Evolutionary conservation across 345 rosid species (phyloP), one percentile per base, ranked within the genome.

Genomic region (Murraya koenigii): DNA sequence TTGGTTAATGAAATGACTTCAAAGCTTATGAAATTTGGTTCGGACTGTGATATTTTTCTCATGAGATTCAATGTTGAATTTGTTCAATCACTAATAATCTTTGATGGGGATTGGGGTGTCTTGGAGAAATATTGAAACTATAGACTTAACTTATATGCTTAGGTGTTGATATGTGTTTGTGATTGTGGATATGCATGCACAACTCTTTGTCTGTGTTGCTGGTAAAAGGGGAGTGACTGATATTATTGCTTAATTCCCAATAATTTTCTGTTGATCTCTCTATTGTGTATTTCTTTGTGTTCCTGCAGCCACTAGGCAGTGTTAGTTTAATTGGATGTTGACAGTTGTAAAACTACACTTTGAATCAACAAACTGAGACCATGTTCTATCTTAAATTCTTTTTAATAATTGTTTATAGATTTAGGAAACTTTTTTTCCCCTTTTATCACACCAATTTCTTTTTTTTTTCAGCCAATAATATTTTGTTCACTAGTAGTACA

Each of bases 1-100:
- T 17, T 32, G 19, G 49, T 56, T 69, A 76, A 30, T 15, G 33
- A 23, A 63, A 23, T 55, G 26, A 63, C 8, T 9, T 14, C 54
- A 66, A 81, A 52, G 20, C 75, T 36, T 14, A 30, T 56, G 62
- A 44, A 55, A 63, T 39, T n/a, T 70, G 28, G 39, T 26, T 69
- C 11, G 0, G 25, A 77, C 26, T 35, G 26, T 52, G 23, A 52
- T 66, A 25, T 9, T 62, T 30, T 75, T 10, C 33, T 55, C 5
- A 71, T 8, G 52, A 58, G n/a, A n/a, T 6, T 72, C 3, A 22
- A 7, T 10, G 19, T 35, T 54, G 33, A n/a, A 35, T 56, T 20
- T 11, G 61, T 30, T 11, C 14, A 56, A 72, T 56, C 10, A 3
- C 49, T 72, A 56, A 30, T 32, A 20, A 33, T 33, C 35, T 71